Conservation (phyloP, 345 rosid species). For the Brassica incana region DNA sequence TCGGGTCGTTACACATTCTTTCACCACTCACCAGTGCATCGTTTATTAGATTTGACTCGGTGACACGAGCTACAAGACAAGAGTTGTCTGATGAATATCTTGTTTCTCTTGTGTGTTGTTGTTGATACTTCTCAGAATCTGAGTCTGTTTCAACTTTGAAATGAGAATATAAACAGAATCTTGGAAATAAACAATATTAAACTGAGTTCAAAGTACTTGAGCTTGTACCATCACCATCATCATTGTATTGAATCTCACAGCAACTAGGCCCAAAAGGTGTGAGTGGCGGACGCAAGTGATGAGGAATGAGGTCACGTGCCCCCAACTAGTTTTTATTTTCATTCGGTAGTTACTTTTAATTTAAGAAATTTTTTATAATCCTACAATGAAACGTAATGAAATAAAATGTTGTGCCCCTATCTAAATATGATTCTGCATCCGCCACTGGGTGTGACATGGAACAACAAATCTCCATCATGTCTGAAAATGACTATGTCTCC, state of each 20-base stretch:
- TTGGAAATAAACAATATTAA: not conserved
- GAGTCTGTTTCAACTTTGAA: not conserved
- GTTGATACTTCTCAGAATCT: not conserved
- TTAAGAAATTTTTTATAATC: too few relatives aligned
- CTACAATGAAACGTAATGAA: too few relatives aligned
- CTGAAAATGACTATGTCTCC: constrained; percentile 30
- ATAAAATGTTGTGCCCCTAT: too few relatives aligned
- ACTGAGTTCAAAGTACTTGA: not conserved
- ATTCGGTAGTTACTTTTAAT: too few relatives aligned
- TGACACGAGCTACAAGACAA: not conserved
- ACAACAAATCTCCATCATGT: constrained; percentile 14
- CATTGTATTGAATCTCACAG: constrained; percentile 20
- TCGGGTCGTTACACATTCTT: not conserved
- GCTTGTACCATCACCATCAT: not conserved
- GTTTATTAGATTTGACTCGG: not conserved
- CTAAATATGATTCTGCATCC: too few relatives aligned
- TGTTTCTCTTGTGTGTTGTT: not conserved
- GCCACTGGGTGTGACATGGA: constrained; percentile 9
- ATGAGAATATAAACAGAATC: not conserved
- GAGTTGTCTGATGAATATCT: not conserved
- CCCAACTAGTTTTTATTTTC: too few relatives aligned
- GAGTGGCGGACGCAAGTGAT: too few relatives aligned
- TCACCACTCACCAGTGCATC: not conserved
- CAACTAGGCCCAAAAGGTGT: constrained; percentile 16
- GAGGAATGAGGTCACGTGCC: too few relatives aligned